Conservation (phyloP, 2,329 filamentous ascomycete species). For the Calonectria pseudoturangicola region DNA sequence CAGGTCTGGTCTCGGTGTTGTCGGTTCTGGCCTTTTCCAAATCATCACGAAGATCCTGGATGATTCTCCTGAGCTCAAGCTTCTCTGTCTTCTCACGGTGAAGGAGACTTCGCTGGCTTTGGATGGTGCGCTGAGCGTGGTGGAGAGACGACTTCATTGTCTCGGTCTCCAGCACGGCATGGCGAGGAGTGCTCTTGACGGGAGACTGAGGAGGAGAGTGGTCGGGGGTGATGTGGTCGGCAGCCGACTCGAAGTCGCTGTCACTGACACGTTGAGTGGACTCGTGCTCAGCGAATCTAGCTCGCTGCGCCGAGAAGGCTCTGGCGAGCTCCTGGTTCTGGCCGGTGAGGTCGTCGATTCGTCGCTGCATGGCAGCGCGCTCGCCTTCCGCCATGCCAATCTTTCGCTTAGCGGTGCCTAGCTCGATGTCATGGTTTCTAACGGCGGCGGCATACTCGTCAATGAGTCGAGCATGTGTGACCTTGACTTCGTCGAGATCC, state of each 20-base stretch:
- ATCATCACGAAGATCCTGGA: slow-evolving; percentile 96
- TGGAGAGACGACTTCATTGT: slow-evolving; percentile 95
- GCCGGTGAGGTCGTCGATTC: slow-evolving; percentile 88
- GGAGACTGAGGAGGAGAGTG: slow-evolving; percentile 94
- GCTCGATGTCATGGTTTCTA: slow-evolving; percentile 92
- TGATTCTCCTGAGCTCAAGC: slow-evolving; percentile 93
- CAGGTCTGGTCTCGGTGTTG: slow-evolving; percentile 64
- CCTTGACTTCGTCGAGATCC: slow-evolving; percentile 92
- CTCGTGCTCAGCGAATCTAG: slow-evolving; percentile 79
- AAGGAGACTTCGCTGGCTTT: slow-evolving; percentile 94
- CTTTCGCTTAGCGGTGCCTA: slow-evolving; percentile 88
- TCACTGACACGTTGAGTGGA: slow-evolving; percentile 75
- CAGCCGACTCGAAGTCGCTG: slow-evolving; percentile 78
- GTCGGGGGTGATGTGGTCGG: slow-evolving; percentile 86
- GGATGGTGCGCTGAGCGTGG: slow-evolving; percentile 97
- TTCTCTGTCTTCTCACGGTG: slow-evolving; percentile 99
- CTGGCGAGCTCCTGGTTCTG: slow-evolving; percentile 95
- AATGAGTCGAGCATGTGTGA: slow-evolving; percentile 83
- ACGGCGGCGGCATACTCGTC: slow-evolving; percentile 86
- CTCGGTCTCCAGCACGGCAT: slow-evolving; percentile 94
- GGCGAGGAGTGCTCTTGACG: slow-evolving; percentile 91
- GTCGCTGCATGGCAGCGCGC: slow-evolving; percentile 84
- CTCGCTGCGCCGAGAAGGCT: slow-evolving; percentile 84
- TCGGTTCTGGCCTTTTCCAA: slow-evolving; percentile 82
- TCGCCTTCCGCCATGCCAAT: slow-evolving; percentile 87